Base-by-base conservation (phyloP, 176 grass and related monocot species). In the Poa pratensis region DNA sequence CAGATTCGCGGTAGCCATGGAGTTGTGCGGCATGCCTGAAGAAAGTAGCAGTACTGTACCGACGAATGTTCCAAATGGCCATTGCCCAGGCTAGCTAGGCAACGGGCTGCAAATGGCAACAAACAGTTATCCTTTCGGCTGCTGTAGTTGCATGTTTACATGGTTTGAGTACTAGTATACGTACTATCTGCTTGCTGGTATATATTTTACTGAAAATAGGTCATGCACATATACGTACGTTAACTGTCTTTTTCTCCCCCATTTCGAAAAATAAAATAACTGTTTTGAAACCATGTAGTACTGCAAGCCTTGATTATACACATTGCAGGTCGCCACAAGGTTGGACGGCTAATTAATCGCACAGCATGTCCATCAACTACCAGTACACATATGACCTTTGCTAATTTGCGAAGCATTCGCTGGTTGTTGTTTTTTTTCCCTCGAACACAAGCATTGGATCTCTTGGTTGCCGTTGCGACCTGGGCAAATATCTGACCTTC, bases 11-110 rank as follows among this genome's bases (percentile, higher is more conserved):
- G 5, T 14, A 45, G 86, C 50, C 35, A 69, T 78, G 74, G 48
- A 49, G 46, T 83, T 79, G 34, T 43, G 22, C 46, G 51, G 16
- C 65, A 1, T 35, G 24, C 4, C 18, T 7, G 28, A 13, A 37
- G 1, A 57, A 18, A 27, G 14, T 24, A 70, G 9, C 13, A 42
- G 48, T 12, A 60, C 37, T 49, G 39, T 23, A 9, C 51, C 0
- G 16, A 28, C 14, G 75, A 86, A 84, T 50, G 50, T 73, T 50
- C 87, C 83, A 16, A 78, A 37, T 50, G 9, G 43, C 68, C 19
- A 71, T 2, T 45, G 1, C 68, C 1, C 37, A 45, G 71, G 48
- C 12, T 15, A 49, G 12, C 13, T 49, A 49, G 13, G 76, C 18
- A 73, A 22, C 61, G 19, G 37, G 0, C 27, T 39, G 13, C 10